Base-by-base conservation (phyloP, 2,329 filamentous ascomycete genomes). In the Curvularia spicifera region DNA sequence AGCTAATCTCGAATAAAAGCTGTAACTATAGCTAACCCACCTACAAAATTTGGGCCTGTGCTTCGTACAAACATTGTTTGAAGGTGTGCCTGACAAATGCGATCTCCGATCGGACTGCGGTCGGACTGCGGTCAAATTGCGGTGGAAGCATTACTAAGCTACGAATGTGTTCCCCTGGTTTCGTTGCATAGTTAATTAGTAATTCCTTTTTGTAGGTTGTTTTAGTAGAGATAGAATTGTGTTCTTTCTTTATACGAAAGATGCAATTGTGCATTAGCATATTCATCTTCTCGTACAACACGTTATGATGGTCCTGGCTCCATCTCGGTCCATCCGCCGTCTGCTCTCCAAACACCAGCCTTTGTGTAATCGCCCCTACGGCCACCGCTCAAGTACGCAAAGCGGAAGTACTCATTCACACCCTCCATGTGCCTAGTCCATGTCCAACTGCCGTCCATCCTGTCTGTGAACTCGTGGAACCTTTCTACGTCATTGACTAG, bases 401-500 rank as follows among this genome's bases (percentile, higher is more conserved):
- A 94, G 6, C 91, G 80, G 70, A 94, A 93, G 69, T 92, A 94
- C 75, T 93, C 89, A 39, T 87, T 85, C 45, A 78, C 55, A 5
- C 62, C 70, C 37, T 70, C 70, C 55, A 71, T 74, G 35, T 84
- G 80, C 59, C 87, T 81, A 0, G 77, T 78, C 88, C 89, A 91
- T 0, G 83, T 82, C 63, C 90, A 90, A 10, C 69, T 72, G 2
- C 72, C 66, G 39, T 62, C 55, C 49, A 68, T 64, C 4, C 62
- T 43, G 60, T 89, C 89, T 20, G 80, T 71, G 74, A 89, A 94
- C 5, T 85, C 85, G n/a, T 89, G 81, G 74, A 89, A 93, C 20
- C 91, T 81, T 76, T 96, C 91, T 0, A 96, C 91, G 66, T 96
- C 91, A 70, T 96, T 95, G 63, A 96, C 90, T 0, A 96, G 80